Conservation (phyloP, 495 filamentous ascomycete genomes). For the Talaromyces proteolyticus region DNA sequence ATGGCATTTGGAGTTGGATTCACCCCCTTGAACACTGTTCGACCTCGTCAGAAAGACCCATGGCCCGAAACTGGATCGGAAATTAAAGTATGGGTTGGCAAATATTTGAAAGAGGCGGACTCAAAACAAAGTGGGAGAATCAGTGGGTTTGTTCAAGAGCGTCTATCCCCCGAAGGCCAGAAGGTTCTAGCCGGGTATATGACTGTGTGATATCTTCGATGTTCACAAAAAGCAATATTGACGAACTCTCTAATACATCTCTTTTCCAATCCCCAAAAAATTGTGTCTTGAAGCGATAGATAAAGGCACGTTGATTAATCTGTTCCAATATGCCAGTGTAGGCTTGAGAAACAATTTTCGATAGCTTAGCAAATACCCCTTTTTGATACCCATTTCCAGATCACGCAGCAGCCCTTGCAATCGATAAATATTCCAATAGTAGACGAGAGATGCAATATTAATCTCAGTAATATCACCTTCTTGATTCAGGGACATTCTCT, state of each 20-base stretch:
- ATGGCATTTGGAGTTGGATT: slow-evolving; percentile 91
- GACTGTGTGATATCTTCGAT: slow-evolving; percentile 12
- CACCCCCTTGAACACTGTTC: slow-evolving; percentile 85
- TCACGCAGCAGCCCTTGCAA: no score
- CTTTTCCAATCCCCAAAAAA: background rate
- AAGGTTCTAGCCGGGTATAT: slow-evolving; percentile 53
- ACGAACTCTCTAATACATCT: background rate
- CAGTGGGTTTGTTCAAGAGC: slow-evolving; percentile 50
- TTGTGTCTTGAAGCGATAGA: background rate
- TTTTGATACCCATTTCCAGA: no score
- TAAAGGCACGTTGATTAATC: slow-evolving; percentile 3
- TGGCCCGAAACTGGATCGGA: slow-evolving; percentile 74
- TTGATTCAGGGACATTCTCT: no score
- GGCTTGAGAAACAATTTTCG: no score
- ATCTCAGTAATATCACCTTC: no score
- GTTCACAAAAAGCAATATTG: background rate
- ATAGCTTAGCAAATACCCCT: no score
- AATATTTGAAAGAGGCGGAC: slow-evolving; percentile 61
- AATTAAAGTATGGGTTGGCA: slow-evolving; percentile 72
- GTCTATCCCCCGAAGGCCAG: slow-evolving; percentile 51
- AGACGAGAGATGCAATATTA: no score
- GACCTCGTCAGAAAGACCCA: slow-evolving; percentile 58
- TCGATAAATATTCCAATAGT: no score
- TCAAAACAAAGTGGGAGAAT: slow-evolving; percentile 47
- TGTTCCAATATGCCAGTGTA: no score